Evolutionary conservation across 2,329 filamentous ascomycete species (phyloP).

Genomic region (Fusarium clavum): DNA sequence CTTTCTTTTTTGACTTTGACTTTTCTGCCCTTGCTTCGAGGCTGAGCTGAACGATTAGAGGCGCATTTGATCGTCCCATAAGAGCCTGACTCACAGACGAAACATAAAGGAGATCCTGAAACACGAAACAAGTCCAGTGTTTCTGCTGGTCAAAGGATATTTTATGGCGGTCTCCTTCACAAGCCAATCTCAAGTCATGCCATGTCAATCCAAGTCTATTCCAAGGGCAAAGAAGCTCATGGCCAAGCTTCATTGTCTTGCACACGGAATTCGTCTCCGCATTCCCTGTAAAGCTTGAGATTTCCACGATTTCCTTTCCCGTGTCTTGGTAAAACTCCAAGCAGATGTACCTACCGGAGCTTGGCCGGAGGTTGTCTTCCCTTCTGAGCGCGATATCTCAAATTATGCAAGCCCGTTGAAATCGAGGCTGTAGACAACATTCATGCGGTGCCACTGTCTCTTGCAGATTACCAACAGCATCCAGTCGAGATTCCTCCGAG

Average conservation of each 20-base stretch:
- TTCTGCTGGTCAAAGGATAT: slow-evolving; percentile 15
- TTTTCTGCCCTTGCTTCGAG: slow-evolving; percentile 26
- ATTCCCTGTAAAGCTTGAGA: neutral
- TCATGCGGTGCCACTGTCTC: slow-evolving; percentile 7
- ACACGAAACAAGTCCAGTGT: slow-evolving; percentile 34
- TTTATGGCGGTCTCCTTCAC: neutral
- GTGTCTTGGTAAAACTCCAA: slow-evolving; percentile 6
- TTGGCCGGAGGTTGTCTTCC: slow-evolving; percentile 19
- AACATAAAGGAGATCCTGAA: slow-evolving; percentile 33
- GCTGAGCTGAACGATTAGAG: neutral
- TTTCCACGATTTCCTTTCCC: neutral
- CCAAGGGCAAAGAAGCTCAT: slow-evolving; percentile 19
- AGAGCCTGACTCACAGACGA: slow-evolving; percentile 16
- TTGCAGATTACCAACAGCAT: neutral
- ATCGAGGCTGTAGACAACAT: slow-evolving; percentile 1
- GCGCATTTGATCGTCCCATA: neutral
- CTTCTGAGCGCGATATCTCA: neutral
- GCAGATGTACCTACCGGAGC: slow-evolving; percentile 1
- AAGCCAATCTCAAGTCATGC: neutral
- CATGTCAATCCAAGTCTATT: neutral
- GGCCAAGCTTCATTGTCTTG: slow-evolving; percentile 27
- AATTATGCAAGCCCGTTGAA: slow-evolving; percentile 16
- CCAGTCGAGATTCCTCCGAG: neutral
- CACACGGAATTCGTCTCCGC: slow-evolving; percentile 8
- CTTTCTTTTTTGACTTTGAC: slow-evolving; percentile 1